Conservation (phyloP, 1,284 basidiomycete species). For the Cryptococcus sp. region DNA sequence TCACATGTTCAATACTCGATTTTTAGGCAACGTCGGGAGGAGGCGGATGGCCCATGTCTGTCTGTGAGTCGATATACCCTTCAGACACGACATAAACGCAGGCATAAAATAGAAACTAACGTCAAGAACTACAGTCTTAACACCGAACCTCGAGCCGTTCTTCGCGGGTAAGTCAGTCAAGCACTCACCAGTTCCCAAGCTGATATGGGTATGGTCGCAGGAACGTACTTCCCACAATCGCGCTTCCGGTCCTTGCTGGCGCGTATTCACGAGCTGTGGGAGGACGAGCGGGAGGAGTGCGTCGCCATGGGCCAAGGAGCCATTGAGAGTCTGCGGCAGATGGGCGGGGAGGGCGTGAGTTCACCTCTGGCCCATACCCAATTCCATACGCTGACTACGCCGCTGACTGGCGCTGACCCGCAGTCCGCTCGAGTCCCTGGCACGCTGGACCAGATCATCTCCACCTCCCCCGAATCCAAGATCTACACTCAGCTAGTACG, state of each 20-base stretch:
- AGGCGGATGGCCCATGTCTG: conserved; percentile 58
- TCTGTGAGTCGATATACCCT: conserved; percentile 29
- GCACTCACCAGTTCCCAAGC: conserved; percentile 29
- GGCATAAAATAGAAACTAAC: neutral
- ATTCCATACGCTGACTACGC: neutral
- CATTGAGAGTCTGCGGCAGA: conserved; percentile 34
- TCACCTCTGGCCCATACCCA: neutral
- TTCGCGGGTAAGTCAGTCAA: conserved; percentile 50
- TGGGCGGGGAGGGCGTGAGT: conserved; percentile 16
- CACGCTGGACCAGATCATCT: conserved; percentile 18
- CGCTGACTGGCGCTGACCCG: conserved; percentile 1
- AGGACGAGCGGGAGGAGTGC: conserved; percentile 34
- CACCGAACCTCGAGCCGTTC: conserved; percentile 56
- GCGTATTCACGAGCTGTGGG: conserved; percentile 41
- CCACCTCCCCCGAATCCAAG: conserved; percentile 21
- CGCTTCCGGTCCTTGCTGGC: conserved; percentile 37
- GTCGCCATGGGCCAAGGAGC: conserved; percentile 32
- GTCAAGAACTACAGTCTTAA: conserved; percentile 45
- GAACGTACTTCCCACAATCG: conserved; percentile 54
- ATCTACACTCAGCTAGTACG: conserved; percentile 30
- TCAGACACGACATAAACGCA: neutral
- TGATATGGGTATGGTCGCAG: conserved; percentile 42
- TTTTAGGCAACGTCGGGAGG: conserved; percentile 52
- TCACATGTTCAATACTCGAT: neutral
- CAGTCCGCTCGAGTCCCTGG: conserved; percentile 15